A percentile compares a stretch with the other conserved stretches of the same genome.
Evolutionary conservation across 2,329 filamentous ascomycete species (phyloP).

Genomic region (Ophiosphaerella herpotricha): DNA sequence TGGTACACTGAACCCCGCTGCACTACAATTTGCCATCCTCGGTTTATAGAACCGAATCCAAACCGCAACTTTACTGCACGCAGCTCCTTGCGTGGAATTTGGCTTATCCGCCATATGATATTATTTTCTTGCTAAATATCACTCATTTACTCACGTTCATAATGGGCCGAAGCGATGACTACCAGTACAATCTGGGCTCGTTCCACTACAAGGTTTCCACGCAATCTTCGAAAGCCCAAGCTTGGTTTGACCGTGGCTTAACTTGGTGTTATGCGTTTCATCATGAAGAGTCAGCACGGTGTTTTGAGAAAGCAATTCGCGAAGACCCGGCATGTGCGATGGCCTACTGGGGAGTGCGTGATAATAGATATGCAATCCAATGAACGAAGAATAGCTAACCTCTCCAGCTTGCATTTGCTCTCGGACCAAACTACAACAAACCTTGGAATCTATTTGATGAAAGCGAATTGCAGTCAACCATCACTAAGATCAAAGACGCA

Average conservation of each 20-base stretch:
- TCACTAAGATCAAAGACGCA: slow-evolving; percentile 56
- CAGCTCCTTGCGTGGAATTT: too few relatives aligned
- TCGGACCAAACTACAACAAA: slow-evolving; percentile 81
- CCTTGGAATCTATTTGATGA: slow-evolving; percentile 74
- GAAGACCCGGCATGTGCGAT: slow-evolving; percentile 62
- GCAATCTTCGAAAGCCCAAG: slow-evolving; percentile 56
- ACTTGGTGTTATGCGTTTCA: slow-evolving; percentile 78
- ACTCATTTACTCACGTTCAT: neutral
- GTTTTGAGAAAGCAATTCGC: slow-evolving; percentile 65
- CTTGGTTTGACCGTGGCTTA: slow-evolving; percentile 74
- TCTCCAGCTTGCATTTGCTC: slow-evolving; percentile 61
- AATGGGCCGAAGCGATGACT: slow-evolving; percentile 3
- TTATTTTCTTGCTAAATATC: neutral
- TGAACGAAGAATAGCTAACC: slow-evolving; percentile 41
- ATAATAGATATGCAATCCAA: neutral
- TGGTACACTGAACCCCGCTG: slow-evolving; percentile 9
- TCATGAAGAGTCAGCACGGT: slow-evolving; percentile 69
- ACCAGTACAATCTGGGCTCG: slow-evolving; percentile 62
- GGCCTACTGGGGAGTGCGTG: slow-evolving; percentile 65
- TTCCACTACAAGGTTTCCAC: slow-evolving; percentile 63
- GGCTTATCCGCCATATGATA: too few relatives aligned
- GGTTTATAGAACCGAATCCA: too few relatives aligned
- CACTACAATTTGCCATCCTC: neutral
- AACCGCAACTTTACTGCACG: too few relatives aligned
- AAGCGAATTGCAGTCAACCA: slow-evolving; percentile 59